Evolutionary conservation across 2,329 filamentous ascomycete genomes (phyloP), one percentile per base, ranked within the genome.

Genomic region (Hortaea sp.): DNA sequence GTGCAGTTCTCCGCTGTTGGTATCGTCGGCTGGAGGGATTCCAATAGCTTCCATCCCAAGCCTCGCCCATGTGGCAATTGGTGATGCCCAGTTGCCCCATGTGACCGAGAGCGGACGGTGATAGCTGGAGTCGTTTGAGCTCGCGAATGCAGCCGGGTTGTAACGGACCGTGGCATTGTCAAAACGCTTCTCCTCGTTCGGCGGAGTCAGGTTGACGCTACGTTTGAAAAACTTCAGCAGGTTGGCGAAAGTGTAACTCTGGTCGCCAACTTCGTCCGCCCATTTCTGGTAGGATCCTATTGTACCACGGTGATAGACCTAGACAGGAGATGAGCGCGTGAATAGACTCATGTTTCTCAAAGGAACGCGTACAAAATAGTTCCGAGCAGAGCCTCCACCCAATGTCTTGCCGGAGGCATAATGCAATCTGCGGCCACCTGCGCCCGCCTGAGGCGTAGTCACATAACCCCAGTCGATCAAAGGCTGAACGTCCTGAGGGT

Each of bases 181-280:
- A 42, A 29, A 31, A 7, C 54, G 27, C 57, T 48, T 38, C 11
- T 42, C 44, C 5, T 53, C 45, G 48, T 59, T 47, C 45, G 59
- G 49, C 31, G 53, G 43, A 7, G 54, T 56, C 29, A 56, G 50
- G 12, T 49, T 47, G 3, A 52, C n/a, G 29, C 45, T 50, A 29
- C 49, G 46, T 41, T 59, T 11, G 51, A 55, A 56, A 43, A 50
- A 55, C 41, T 51, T 45, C 47, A 62, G 38, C 34, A 61, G 35
- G 40, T 60, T 57, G 39, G 52, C 48, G 39, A 56, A 64, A 3
- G 48, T 50, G 35, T 61, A 61, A 41, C 60, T 49, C 30, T 62
- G 32, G 41, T 68, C 66, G 3, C 53, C 61, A 5, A 67, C 63
- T 30, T 57, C 50, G 39, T 67, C 57, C 1, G 64, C 65, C 66